Evolutionary conservation across 257 asterid species (phyloP).

Genomic region (Leptodermis oblonga): DNA sequence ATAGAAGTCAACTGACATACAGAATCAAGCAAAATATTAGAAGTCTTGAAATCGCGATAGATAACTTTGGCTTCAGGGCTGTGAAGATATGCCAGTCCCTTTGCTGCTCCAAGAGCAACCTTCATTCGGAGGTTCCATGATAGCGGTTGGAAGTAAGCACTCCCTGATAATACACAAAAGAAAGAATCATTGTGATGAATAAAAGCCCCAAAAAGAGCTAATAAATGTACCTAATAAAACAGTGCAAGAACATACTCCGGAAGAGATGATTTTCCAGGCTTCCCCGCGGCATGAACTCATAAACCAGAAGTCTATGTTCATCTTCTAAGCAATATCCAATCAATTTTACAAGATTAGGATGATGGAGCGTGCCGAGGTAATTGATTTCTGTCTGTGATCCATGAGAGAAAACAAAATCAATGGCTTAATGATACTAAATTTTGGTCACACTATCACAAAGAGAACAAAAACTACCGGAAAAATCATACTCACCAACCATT

Average conservation of each 20-base stretch:
- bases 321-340: conserved; percentile 46
- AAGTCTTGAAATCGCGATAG: conserved; percentile 43
- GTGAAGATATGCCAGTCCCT: conserved; percentile 43
- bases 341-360: conserved; percentile 45
- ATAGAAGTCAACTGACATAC: conserved; percentile 21
- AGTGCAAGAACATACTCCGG: conserved; percentile 30
- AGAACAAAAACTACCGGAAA: not conserved
- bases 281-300: conserved; percentile 46
- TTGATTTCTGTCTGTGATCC: conserved; percentile 37
- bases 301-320: conserved; percentile 41
- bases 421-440: not conserved
- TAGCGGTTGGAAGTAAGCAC: conserved; percentile 39
- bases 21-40: conserved; percentile 40
- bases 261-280: conserved; percentile 49
- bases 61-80: conserved; percentile 44
- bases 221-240: not conserved
- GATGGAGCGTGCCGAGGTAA: conserved; percentile 33
- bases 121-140: conserved; percentile 45
- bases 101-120: conserved; percentile 42
- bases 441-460: not conserved
- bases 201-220: not conserved
- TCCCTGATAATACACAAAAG: conserved; percentile 21
- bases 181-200: not conserved
- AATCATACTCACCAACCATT: conserved; percentile 66
- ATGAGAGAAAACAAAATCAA: conserved; percentile 6